Base-by-base conservation (phyloP, 1,284 basidiomycete genomes). In the Puccinia polysora region DNA sequence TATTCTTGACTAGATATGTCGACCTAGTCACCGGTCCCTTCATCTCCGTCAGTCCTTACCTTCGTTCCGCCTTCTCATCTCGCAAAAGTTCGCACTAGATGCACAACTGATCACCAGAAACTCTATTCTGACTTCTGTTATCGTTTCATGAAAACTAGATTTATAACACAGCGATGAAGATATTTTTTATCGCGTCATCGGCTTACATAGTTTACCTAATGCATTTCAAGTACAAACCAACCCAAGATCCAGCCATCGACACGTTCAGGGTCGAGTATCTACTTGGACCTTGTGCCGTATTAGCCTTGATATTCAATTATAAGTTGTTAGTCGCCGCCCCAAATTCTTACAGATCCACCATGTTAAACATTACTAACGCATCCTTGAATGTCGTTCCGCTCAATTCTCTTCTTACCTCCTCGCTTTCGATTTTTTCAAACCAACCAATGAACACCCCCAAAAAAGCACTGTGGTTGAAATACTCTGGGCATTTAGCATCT, bases 401-500 rank as follows among this genome's bases (percentile, higher is more conserved):
- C n/a, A n/a, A 63, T 73, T 10, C 20, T 30, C 45, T 34, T 30
- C 49, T 30, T 53, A 36, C 20, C 32, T 18, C 38, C 18, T 25
- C 20, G 43, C 30, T 20, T 28, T 25, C 30, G 18, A 64, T 65
- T 23, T 2, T n/a, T n/a, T n/a, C n/a, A 4, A 50, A 52, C 1
- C 5, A 50, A n/a, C 28, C 2, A 50, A 45, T 32, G 15, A 15
- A 34, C 23, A 20, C 53, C 1, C 7, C 14, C 20, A 45, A 7
- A 25, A 49, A 65, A 78, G 78, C 83, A 83, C 82, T 23, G 74
- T 86, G 65, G 81, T 84, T 65, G 92, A 96, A 77, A 81, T 97
- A 75, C 81, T 91, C 49, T 98, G 95, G 95, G 86, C 91, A 0
- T 98, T 97, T 84, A 95, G 91, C 75, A 97, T 98, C 82, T 98